Percentiles rank a stretch among this genome's conserved stretches.
Conservation (phyloP, 2,329 filamentous ascomycete species). For the Stemphylium lycopersici region DNA sequence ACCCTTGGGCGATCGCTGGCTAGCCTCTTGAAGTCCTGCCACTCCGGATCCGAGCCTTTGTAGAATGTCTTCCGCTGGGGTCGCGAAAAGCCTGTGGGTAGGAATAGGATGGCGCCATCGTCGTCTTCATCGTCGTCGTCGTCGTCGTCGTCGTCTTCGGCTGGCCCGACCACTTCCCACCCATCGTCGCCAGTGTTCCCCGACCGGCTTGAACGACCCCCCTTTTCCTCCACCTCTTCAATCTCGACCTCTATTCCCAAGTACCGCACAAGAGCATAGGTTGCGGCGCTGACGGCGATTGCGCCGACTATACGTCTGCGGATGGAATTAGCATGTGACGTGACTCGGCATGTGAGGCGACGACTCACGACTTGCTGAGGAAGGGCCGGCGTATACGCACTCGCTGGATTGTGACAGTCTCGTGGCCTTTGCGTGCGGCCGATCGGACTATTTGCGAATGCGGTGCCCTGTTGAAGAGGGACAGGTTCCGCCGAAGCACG, state of each 20-base stretch:
- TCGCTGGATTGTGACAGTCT: constrained; percentile 42
- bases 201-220: constrained; percentile 7
- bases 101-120: constrained; percentile 50
- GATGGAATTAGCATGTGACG: constrained; percentile 11
- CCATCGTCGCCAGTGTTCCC: constrained; percentile 13
- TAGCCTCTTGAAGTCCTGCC: constrained; percentile 58
- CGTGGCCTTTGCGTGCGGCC: constrained; percentile 40
- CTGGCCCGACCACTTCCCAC: constrained; percentile 22
- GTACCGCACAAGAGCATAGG: constrained; percentile 30
- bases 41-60: constrained; percentile 60
- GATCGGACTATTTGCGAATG: constrained; percentile 32
- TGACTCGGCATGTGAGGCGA: constrained; percentile 10
- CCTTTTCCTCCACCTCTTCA: constrained; percentile 23
- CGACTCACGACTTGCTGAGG: constrained; percentile 44
- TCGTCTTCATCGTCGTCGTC: constrained; percentile 40
- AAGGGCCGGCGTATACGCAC: constrained; percentile 51
- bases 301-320: constrained; percentile 35
- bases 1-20: constrained; percentile 51
- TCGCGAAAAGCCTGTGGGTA: constrained; percentile 56
- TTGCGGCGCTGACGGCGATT: constrained; percentile 21
- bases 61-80: constrained; percentile 51
- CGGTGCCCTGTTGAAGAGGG: constrained; percentile 38
- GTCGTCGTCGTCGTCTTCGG: constrained; percentile 39
- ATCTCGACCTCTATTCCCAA: constrained; percentile 34
- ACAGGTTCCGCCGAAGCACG: constrained; percentile 46